Evolutionary conservation across 2,329 filamentous ascomycete species (phyloP), one percentile per base, ranked within the genome.

Genomic region (Chaetomiaceae sp.): DNA sequence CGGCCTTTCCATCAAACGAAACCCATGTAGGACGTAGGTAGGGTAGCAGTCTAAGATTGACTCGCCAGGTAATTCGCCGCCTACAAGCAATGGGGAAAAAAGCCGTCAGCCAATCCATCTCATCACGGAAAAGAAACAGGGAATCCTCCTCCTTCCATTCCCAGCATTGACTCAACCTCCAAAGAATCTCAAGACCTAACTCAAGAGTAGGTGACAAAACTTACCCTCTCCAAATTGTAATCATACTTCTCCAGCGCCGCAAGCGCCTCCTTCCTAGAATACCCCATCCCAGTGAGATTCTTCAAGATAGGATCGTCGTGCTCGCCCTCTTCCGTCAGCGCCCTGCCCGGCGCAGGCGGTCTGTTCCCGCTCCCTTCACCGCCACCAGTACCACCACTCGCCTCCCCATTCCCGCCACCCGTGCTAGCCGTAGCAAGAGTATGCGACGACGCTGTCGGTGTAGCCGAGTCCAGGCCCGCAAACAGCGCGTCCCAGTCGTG

Each of bases 401-500:
- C 41, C 16, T 38, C n/a, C 21, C 7, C 33, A 8, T 40, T 44
- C 16, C 23, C 25, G 18, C 13, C 38, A 14, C 13, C 14, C 8
- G 54, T 36, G 20, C 8, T 52, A 18, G 56, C 42, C 14, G 47
- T 50, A 7, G 58, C 21, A 55, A 62, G n/a, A 46, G 44, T 68
- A 60, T 56, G 66, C 56, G 38, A 69, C 62, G 54, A 64, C 65
- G 40, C 63, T 29, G 46, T 63, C 52, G 53, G 69, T 59, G 48
- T 67, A 62, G 78, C 66, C 62, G 78, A 79, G 62, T 92, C 87
- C 7, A 95, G 75, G 23, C 86, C 85, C 1, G 89, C 87, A 71
- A 97, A 97, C 51, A 97, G 89, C 34, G 90, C 87, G 65, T 97
- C 92, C 94, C 94, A 97, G 68, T 97, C 92, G 62, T 95, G 87